These are phyloP conservation scores for Pseudocercospora cruenta DNA, from an alignment of 2,329 filamentous ascomycete species.

Conservation along the genomic window DNA sequence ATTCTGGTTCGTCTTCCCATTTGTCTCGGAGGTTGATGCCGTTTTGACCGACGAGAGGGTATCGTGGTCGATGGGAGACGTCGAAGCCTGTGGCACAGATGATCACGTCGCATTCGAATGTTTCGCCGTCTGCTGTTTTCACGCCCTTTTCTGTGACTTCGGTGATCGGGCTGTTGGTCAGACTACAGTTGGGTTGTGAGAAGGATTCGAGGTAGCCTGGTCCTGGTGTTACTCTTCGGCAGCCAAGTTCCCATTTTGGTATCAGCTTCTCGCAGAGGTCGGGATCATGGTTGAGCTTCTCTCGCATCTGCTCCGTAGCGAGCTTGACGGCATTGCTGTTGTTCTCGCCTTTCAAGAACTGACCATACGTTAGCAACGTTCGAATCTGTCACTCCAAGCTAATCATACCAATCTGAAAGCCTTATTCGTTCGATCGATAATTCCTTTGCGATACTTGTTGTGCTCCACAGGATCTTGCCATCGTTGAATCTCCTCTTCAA, in stretches of 20 bases:
- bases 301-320: constrained; percentile 52
- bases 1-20: constrained; percentile 44
- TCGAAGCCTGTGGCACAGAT: constrained; percentile 44
- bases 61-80: constrained; percentile 35
- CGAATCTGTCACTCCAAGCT: background rate
- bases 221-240: constrained; percentile 49
- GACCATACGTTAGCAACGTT: background rate
- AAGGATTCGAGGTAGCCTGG: constrained; percentile 57
- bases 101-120: constrained; percentile 36
- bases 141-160: constrained; percentile 43
- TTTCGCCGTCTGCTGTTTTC: constrained; percentile 41
- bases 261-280: constrained; percentile 45
- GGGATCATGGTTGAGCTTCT: constrained; percentile 43
- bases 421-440: constrained; percentile 8
- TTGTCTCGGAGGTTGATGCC: constrained; percentile 37
- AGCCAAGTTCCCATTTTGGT: constrained; percentile 47
- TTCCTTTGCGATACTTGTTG: constrained; percentile 9
- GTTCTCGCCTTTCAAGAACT: background rate
- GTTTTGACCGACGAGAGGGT: constrained; percentile 32
- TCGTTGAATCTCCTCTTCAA: constrained; percentile 3
- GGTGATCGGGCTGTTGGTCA: constrained; percentile 44
- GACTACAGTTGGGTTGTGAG: constrained; percentile 48
- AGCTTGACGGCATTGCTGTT: constrained; percentile 34
- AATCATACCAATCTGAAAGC: background rate
- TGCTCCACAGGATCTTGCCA: constrained; percentile 11